Percentiles rank a stretch among this genome's conserved stretches.
Conservation (phyloP, 169 alveolate species). For the Eimeria praecox region DNA sequence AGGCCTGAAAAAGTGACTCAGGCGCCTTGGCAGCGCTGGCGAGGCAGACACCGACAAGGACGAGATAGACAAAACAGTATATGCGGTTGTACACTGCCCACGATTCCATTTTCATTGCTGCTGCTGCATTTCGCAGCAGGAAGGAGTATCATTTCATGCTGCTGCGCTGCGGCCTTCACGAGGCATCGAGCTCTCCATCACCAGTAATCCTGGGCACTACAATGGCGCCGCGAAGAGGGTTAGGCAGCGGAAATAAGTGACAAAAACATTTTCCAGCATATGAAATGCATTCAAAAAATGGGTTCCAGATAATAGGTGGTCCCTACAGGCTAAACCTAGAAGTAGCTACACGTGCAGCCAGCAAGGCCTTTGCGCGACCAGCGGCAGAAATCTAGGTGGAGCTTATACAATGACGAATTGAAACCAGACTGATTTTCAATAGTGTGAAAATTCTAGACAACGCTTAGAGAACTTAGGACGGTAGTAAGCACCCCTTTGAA, state of each 20-base stretch:
- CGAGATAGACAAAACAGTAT: not conserved
- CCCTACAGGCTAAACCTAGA: not conserved
- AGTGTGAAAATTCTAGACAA: not conserved
- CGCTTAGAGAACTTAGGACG: not conserved
- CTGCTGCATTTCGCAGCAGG: conserved; percentile 5
- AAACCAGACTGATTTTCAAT: not conserved
- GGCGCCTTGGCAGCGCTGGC: not conserved
- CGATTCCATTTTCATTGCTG: not conserved
- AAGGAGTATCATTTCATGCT: not conserved
- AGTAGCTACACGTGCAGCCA: not conserved
- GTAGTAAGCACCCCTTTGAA: not conserved
- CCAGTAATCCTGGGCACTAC: not conserved
- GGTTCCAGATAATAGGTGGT: not conserved
- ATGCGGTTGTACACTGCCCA: not conserved
- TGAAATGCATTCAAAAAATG: not conserved
- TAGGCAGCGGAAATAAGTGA: not conserved
- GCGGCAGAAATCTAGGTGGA: not conserved
- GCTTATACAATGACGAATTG: not conserved
- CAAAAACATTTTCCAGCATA: not conserved
- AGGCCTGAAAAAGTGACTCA: not conserved
- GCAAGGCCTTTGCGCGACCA: not conserved
- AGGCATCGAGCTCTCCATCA: not conserved
- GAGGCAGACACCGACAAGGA: not conserved
- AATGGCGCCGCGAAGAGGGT: not conserved
- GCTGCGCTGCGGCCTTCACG: conserved; percentile 9